phyloP scores from a whole-genome alignment of 2,329 filamentous ascomycete species.

The Magnaporthiopsis rhizophila region DNA sequence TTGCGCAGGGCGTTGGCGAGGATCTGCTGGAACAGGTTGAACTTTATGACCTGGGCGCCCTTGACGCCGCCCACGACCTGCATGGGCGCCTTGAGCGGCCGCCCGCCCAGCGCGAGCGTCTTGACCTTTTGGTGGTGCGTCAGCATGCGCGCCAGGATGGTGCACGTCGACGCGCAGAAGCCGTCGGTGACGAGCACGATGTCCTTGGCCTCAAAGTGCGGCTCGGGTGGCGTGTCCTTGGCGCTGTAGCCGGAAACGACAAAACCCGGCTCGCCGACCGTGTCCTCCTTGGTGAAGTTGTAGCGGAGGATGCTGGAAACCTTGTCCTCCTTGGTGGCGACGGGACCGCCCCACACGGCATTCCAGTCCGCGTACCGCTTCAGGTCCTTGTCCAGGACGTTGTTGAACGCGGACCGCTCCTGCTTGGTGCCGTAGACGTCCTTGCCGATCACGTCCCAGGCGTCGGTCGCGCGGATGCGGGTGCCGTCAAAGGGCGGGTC shows the following conservation, averaged over 20 bases:
- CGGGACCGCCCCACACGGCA: background rate
- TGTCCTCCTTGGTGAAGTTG: constrained; percentile 12
- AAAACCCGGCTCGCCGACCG: constrained; percentile 10
- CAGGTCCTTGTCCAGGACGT: constrained; percentile 2
- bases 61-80: constrained; percentile 55
- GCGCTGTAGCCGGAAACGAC: constrained; percentile 8
- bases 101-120: constrained; percentile 51
- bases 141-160: constrained; percentile 20
- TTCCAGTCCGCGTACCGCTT: background rate
- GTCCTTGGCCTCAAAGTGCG: constrained; percentile 10
- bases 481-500: constrained; percentile 12
- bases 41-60: constrained; percentile 30
- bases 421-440: constrained; percentile 2
- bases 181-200: constrained; percentile 18
- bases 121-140: constrained; percentile 33
- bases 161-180: constrained; percentile 19
- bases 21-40: constrained; percentile 10
- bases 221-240: constrained; percentile 5
- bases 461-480: constrained; percentile 4
- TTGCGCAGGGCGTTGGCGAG: constrained; percentile 14
- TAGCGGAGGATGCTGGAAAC: constrained; percentile 8
- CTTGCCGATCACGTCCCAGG: constrained; percentile 2
- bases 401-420: constrained; percentile 6
- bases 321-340: constrained; percentile 3
- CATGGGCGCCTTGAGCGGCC: constrained; percentile 44